Base-by-base conservation (phyloP, 2,329 filamentous ascomycete genomes). In the Pseudocercospora crystallina region DNA sequence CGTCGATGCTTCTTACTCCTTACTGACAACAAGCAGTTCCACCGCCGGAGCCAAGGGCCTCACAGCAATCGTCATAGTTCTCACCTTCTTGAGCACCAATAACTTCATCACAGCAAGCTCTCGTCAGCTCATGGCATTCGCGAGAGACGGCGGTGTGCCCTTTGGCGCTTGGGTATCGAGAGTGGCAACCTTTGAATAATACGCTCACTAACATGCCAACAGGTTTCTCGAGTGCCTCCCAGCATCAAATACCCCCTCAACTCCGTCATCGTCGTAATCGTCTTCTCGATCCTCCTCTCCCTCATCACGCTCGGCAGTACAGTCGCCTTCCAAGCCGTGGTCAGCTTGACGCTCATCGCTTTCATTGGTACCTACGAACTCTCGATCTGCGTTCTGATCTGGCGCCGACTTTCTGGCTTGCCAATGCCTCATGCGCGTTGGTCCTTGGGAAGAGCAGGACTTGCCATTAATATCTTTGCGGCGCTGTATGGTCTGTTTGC, bases 241-340 rank as follows among this genome's bases (percentile, higher is more conserved):
- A 15, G 34, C 20, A 37, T 45, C 12, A 42, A 46, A 26, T 54
- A 40, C 30, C 46, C 46, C 5, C 29, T 45, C 36, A 41, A 44
- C 29, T 29, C 51, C 8, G 43, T 54, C 31, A 30, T 49, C 20
- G 46, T 54, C 8, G 47, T 54, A 8, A 26, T 26, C n/a, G 31
- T 26, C 8, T 54, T 47, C 29, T 34, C 37, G 26, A 37, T 46
- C 2, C 62, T 77, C 8, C 66, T 78, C 8, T 72, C 72, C 1
- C 66, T 79, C 42, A 79, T 80, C 68, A 78, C 76, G 62, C 72
- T 80, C 48, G 77, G 74, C 35, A 79, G 73, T 14, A 65, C 70
- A 2, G 70, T 73, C 9, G 78, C 77, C 5, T 78, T 81, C 62
- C 76, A 80, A 58, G 76, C 74, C 50, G 73, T 81, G 54, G 71